A percentile compares a stretch with the other conserved stretches of the same genome.
Evolutionary conservation across 331 rosid species (phyloP).

Genomic region (Cucumis variabilis): DNA sequence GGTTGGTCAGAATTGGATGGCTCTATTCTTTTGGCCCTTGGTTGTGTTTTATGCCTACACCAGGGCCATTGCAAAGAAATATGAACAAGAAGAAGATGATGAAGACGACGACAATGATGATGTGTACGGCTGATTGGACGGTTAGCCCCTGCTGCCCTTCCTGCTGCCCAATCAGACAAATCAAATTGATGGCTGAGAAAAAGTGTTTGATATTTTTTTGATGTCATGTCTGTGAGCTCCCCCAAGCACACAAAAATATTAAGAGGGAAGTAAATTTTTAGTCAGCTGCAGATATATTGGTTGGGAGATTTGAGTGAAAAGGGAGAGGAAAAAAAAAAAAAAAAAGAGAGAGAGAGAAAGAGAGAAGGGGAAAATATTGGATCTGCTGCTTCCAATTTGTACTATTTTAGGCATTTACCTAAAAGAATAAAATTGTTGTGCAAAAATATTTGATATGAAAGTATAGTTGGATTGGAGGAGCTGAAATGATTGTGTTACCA

Average conservation of each 20-base stretch:
- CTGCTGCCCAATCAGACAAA: conserved; percentile 22
- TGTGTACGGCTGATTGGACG: conserved; percentile 20
- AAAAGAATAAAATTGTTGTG: background rate
- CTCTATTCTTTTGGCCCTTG: conserved; percentile 31
- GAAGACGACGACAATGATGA: background rate
- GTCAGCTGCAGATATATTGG: conserved; percentile 30
- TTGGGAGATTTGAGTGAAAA: conserved; percentile 25
- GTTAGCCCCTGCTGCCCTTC: background rate
- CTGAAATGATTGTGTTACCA: conserved; percentile 20
- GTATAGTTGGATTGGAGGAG: conserved; percentile 25
- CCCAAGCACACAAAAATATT: conserved; percentile 17
- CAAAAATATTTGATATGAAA: conserved; percentile 27
- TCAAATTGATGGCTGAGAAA: conserved; percentile 20
- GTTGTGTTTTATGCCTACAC: conserved; percentile 26
- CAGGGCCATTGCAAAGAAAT: conserved; percentile 23
- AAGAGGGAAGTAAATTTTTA: background rate
- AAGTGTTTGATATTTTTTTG: conserved; percentile 5
- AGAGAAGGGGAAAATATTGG: background rate
- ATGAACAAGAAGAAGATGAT: background rate
- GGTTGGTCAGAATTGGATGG: conserved; percentile 24
- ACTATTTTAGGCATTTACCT: conserved; percentile 12
- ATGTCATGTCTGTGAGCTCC: conserved; percentile 10
- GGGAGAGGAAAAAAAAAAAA: background rate
- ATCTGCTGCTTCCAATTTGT: conserved; percentile 28
- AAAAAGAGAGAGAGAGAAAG: background rate